Evolutionary conservation across 257 asterid genomes (phyloP).

Genomic region (Plantago elongata): DNA sequence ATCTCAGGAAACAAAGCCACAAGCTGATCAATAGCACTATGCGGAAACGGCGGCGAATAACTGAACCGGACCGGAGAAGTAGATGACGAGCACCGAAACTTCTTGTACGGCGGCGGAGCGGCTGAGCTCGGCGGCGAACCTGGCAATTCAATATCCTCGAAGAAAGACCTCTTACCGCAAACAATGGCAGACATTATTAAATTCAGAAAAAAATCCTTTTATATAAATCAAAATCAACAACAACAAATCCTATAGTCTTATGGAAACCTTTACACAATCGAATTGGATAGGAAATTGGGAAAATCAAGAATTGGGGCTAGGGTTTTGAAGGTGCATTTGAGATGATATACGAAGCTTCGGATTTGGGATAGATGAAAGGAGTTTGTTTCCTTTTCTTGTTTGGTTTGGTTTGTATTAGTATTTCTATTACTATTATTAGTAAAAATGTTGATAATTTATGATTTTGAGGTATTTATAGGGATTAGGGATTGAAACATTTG

Average conservation of each 20-base stretch:
- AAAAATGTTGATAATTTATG: too few species aligned
- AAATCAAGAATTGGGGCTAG: slow-evolving; percentile 22
- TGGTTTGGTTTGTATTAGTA: background rate
- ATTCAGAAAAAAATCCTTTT: too few species aligned
- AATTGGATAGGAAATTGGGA: too few species aligned
- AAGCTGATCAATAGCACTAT: slow-evolving; percentile 44
- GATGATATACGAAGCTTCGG: slow-evolving; percentile 34
- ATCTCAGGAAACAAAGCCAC: slow-evolving; percentile 51
- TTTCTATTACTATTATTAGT: background rate
- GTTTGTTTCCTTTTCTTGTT: background rate
- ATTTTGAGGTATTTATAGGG: too few species aligned
- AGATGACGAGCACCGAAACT: slow-evolving; percentile 46
- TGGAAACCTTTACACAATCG: too few species aligned
- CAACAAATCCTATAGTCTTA: too few species aligned
- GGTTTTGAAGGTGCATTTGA: slow-evolving; percentile 19
- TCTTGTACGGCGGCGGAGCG: slow-evolving; percentile 53
- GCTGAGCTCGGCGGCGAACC: slow-evolving; percentile 35
- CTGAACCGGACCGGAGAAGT: slow-evolving; percentile 47
- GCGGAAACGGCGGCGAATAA: slow-evolving; percentile 30
- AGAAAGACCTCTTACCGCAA: slow-evolving; percentile 81
- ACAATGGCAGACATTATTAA: slow-evolving; percentile 72
- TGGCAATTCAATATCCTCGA: slow-evolving; percentile 57
- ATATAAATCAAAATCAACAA: too few species aligned
- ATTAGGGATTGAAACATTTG: too few species aligned
- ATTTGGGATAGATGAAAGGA: slow-evolving; percentile 17